phyloP scores from a whole-genome alignment of 345 rosid species.

The Pistacia integerrima region DNA sequence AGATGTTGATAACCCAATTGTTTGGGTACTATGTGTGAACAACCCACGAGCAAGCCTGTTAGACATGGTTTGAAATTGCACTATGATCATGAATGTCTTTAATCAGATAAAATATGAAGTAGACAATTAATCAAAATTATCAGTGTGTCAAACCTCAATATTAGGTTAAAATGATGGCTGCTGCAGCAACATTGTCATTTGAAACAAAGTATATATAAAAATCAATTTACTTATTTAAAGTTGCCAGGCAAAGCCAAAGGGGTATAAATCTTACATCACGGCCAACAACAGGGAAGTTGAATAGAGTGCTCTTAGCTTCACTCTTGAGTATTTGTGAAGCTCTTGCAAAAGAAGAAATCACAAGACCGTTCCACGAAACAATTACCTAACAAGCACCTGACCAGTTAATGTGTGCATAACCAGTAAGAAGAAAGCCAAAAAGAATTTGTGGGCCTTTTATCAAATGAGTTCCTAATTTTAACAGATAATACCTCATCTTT shows the following conservation, averaged over 20 bases:
- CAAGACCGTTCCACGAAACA: slow-evolving; percentile 94
- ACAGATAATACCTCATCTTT: slow-evolving; percentile 49
- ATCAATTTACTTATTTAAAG: background rate
- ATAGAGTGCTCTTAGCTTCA: slow-evolving; percentile 52
- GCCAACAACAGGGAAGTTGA: slow-evolving; percentile 70
- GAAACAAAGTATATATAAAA: background rate
- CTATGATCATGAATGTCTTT: background rate
- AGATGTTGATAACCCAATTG: background rate
- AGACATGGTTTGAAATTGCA: background rate
- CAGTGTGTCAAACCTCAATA: background rate
- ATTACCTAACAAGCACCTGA: slow-evolving; percentile 59
- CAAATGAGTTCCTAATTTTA: background rate
- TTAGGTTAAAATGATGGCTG: background rate
- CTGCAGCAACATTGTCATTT: background rate
- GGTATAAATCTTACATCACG: slow-evolving; percentile 55
- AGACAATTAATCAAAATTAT: background rate
- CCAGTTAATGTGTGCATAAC: slow-evolving; percentile 12
- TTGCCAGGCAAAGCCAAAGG: slow-evolving; percentile 8
- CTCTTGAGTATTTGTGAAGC: slow-evolving; percentile 75
- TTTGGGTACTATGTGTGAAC: background rate
- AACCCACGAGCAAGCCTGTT: background rate
- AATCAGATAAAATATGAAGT: background rate
- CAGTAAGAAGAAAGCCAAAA: slow-evolving; percentile 7
- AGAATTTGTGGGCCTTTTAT: background rate
- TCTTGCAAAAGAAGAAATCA: slow-evolving; percentile 81